Evolutionary conservation across 495 filamentous ascomycete genomes (phyloP), one percentile per base, ranked within the genome.

Genomic region (Oidiodendron maius): DNA sequence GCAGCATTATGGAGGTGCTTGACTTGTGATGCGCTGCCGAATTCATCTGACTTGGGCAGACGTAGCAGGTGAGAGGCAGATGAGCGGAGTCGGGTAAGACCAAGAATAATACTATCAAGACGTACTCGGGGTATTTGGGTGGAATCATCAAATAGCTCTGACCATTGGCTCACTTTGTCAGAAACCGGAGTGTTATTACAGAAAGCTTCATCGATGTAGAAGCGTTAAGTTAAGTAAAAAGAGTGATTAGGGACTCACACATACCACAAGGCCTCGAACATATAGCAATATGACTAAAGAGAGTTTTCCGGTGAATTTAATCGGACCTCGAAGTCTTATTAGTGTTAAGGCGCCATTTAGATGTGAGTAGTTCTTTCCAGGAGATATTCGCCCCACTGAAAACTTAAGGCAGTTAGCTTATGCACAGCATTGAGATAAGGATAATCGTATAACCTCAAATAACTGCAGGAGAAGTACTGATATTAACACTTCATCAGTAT

Each of bases 21-120:
- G 10, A 40, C 4, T 21, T 20, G 8, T 4, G 38, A 40, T 16
- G 20, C 15, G 10, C 38, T 15, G 12, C 20, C 17, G 4, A 15
- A 13, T 20, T 24, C 2, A 5, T 13, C 12, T 6, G 21, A 3
- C 30, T 17, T 28, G n/a, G 43, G n/a, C 3, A 10, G 2, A 25
- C 35, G 18, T n/a, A 28, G n/a, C 3, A 41, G 21, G 6, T 17
- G n/a, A 2, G 17, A 2, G 5, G 32, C 10, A 25, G n/a, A 35
- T 22, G 48, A 39, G 10, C 23, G 18, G 16, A 51, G 15, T 18
- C 44, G 37, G 16, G 30, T 30, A 13, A 51, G 8, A 26, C 44
- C 48, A 2, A 51, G 9, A 20, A 17, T 21, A 28, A 51, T 54
- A 50, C 56, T 57, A 59, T 70, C 53, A 55, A 70, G 28, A 49